Conservation (phyloP, 148 eudicot genomes). For the Talinum fruticosum region DNA sequence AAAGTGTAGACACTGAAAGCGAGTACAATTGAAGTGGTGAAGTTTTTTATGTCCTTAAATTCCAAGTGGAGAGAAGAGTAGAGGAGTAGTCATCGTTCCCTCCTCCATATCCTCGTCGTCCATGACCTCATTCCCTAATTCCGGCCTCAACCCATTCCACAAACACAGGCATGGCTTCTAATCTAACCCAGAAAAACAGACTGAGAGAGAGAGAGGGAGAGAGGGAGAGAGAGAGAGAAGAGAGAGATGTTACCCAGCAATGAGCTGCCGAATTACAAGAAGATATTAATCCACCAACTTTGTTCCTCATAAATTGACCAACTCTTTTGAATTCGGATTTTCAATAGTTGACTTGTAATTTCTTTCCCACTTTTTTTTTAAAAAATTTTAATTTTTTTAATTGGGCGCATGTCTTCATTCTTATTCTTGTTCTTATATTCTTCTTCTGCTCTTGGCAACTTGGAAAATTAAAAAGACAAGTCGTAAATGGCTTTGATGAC, state of each 20-base stretch:
- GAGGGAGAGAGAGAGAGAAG: background rate
- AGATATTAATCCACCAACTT: constrained; percentile 27
- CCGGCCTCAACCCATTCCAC: background rate
- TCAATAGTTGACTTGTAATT: constrained; percentile 24
- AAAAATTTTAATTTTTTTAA: too few relatives aligned
- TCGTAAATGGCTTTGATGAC: constrained; percentile 21
- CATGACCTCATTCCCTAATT: background rate
- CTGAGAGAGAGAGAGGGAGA: background rate
- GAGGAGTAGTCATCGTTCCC: too few relatives aligned
- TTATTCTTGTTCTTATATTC: background rate
- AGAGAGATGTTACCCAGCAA: constrained; percentile 2
- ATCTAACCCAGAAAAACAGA: background rate
- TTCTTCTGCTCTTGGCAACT: too few relatives aligned
- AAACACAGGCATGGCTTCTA: background rate
- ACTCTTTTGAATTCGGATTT: constrained; percentile 3
- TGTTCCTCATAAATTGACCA: constrained; percentile 27
- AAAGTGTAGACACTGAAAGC: too few relatives aligned
- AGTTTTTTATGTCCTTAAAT: too few relatives aligned
- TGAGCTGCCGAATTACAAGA: constrained; percentile 7
- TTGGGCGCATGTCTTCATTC: background rate
- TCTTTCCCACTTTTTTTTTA: background rate
- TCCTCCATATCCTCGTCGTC: too few relatives aligned
- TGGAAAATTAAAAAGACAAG: background rate
- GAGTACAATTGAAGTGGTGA: too few relatives aligned
- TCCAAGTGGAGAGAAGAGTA: too few relatives aligned